Evolutionary conservation across 1,284 basidiomycete species (phyloP).

Genomic region (Irpex rosettiformis): DNA sequence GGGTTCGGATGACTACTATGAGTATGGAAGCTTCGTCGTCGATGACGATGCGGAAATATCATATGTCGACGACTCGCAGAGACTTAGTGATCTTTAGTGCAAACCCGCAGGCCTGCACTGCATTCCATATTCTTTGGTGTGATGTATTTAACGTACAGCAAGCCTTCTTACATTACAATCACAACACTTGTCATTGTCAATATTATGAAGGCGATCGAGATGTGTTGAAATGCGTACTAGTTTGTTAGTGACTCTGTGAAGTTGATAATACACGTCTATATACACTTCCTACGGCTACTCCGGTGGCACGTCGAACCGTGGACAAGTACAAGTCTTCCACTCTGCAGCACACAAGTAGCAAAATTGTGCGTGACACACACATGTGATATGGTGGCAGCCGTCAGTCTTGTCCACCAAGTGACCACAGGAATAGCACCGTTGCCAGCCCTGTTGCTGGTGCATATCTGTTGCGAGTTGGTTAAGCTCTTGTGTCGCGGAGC

Average conservation of each 20-base stretch:
- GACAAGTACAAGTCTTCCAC: conserved; percentile 52
- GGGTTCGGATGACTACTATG: conserved; percentile 55
- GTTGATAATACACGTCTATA: neutral
- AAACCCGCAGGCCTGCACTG: too few species aligned
- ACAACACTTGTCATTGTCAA: too few species aligned
- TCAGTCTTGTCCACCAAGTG: conserved; percentile 33
- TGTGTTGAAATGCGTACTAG: too few species aligned
- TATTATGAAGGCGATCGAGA: too few species aligned
- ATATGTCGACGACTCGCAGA: conserved; percentile 13
- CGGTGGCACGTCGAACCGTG: conserved; percentile 43
- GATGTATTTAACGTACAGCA: neutral
- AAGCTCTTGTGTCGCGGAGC: conserved; percentile 31
- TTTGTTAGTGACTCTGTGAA: too few species aligned
- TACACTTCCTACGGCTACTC: conserved; percentile 25
- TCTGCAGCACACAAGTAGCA: conserved; percentile 45
- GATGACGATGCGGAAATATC: conserved; percentile 60
- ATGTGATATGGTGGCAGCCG: conserved; percentile 40
- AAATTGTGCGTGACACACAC: conserved; percentile 33
- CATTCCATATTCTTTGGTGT: neutral
- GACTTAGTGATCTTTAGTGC: neutral
- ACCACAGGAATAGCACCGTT: conserved; percentile 39
- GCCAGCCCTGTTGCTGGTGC: conserved; percentile 38
- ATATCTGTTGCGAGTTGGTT: conserved; percentile 35
- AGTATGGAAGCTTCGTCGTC: conserved; percentile 73
- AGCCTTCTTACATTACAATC: neutral